Conservation (phyloP, 306 rosid genomes). For the Betula pendula region DNA sequence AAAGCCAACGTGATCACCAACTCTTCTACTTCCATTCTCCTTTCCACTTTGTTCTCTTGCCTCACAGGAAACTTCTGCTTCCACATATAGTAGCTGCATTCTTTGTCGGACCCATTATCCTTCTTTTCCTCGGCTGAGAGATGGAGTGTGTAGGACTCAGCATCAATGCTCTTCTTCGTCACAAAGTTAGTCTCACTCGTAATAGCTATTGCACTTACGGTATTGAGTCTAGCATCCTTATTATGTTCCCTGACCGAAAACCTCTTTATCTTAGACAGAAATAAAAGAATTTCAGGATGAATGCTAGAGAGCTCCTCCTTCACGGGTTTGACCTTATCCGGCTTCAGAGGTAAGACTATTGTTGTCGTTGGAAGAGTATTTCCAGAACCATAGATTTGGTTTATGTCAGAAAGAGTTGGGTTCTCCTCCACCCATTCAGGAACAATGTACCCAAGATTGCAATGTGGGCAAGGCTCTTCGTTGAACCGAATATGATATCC, state of each 20-base stretch:
- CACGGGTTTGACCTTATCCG: slow-evolving; percentile 59
- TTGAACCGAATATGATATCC: slow-evolving; percentile 75
- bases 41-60: slow-evolving; percentile 48
- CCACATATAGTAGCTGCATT: slow-evolving; percentile 68
- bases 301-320: slow-evolving; percentile 66
- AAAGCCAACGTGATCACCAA: slow-evolving; percentile 63
- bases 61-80: slow-evolving; percentile 61
- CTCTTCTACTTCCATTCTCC: slow-evolving; percentile 60
- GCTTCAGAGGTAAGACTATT: slow-evolving; percentile 67
- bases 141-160: slow-evolving; percentile 64
- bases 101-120: slow-evolving; percentile 11
- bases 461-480: slow-evolving; percentile 68
- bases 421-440: slow-evolving; percentile 86
- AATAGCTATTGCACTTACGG: slow-evolving; percentile 54
- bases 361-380: slow-evolving; percentile 57
- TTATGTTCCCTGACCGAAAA: slow-evolving; percentile 61
- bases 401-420: slow-evolving; percentile 48
- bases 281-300: slow-evolving; percentile 68
- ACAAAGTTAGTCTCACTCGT: slow-evolving; percentile 43
- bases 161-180: slow-evolving; percentile 59
- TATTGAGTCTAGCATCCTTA: slow-evolving; percentile 35
- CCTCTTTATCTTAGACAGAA: slow-evolving; percentile 63
- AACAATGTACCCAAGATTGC: slow-evolving; percentile 73
- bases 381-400: slow-evolving; percentile 44
- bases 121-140: slow-evolving; percentile 45